These are phyloP conservation scores for Capillidium heterosporum DNA, from an alignment of 371 early-diverging fungal species.

Conservation along the genomic window DNA sequence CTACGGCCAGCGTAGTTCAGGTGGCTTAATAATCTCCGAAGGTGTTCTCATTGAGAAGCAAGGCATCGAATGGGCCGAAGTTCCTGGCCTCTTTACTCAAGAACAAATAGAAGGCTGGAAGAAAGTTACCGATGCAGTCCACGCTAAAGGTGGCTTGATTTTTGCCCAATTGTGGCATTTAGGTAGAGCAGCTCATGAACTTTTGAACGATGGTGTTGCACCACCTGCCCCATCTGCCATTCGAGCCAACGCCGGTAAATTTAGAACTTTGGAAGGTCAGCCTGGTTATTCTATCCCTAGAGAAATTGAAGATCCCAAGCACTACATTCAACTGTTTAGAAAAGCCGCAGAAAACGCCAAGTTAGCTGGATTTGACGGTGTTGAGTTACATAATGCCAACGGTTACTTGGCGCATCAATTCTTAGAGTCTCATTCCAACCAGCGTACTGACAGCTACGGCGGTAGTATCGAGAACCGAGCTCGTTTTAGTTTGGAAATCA, in stretches of 20 bases:
- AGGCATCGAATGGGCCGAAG: conserved; percentile 54
- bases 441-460: conserved; percentile 39
- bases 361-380: conserved; percentile 35
- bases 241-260: neutral
- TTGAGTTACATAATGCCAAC: conserved; percentile 46
- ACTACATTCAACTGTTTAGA: neutral
- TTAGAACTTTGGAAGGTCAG: neutral
- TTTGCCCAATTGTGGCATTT: conserved; percentile 22
- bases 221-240: neutral
- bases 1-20: conserved; percentile 34
- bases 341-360: neutral
- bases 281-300: neutral
- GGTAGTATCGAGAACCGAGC: conserved; percentile 26
- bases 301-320: neutral
- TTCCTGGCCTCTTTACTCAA: conserved; percentile 57
- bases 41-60: conserved; percentile 53
- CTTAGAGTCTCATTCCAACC: conserved; percentile 21
- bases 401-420: conserved; percentile 42
- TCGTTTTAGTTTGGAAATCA: conserved; percentile 22
- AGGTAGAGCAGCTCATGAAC: conserved; percentile 7
- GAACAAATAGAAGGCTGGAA: conserved; percentile 43
- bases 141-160: conserved; percentile 20
- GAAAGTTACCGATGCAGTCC: conserved; percentile 20
- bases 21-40: conserved; percentile 54
- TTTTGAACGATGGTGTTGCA: neutral